Base-by-base conservation (phyloP, 129 eudicot genomes). In the Deinandra increscens region DNA sequence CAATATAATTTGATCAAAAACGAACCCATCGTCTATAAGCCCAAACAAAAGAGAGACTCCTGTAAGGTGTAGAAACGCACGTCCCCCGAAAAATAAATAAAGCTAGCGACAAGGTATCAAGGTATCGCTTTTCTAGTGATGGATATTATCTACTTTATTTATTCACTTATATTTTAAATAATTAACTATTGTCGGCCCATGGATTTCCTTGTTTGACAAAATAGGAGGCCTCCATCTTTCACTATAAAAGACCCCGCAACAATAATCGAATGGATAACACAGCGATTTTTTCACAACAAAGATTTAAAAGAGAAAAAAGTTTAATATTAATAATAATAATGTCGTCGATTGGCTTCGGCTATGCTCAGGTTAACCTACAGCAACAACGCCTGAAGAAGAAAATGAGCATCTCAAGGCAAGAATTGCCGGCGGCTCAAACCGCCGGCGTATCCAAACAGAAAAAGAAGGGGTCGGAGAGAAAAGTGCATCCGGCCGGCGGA, bases 381-480 rank as follows among this genome's bases (percentile, higher is more conserved):
- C 70, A 65, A 12, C 70, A 65, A 14, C 70, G 70, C 41, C 39
- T 65, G 12, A 65, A 65, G 70, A 65, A 65, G 54, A 65, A 65
- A 2, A 23, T 65, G 20, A 64, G 5, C 31, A 26, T 1, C 31
- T 26, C 31, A 26, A 26, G 3, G 50, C 37, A 42, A 22, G 37
- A 42, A 0, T 20, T 44, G 41, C 55, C 55, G 22, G 55, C 70
- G 4, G 33, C 49, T 8, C 26, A 31, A 14, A 13, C 50, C 10
- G 26, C 48, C 31, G 48, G 7, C 69, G 15, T 7, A 18, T 44
- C 56, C 3, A 65, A 65, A 20, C 39, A 43, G 14, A 65, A 65
- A 14, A 65, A 65, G 13, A 65, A 23, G 41, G 11, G 10, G 41
- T 2, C 39, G 6, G 70, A 65, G 19, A 14, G 39, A 31, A 65